phyloP scores from a whole-genome alignment of 257 asterid species.

The Gentiana dahurica region DNA sequence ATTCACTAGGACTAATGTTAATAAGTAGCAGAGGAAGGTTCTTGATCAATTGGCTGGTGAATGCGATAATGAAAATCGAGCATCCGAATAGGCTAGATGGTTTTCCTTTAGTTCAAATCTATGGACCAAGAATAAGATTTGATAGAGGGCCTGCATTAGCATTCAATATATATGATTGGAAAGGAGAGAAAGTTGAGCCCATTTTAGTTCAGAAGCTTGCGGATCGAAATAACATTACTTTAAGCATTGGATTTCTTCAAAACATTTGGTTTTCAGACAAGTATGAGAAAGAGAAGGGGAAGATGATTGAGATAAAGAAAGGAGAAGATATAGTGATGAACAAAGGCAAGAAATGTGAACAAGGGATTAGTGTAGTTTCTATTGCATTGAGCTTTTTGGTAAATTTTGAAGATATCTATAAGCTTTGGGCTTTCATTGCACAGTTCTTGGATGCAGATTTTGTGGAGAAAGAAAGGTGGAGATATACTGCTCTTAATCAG shows the following conservation, averaged over 20 bases:
- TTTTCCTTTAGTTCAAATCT: slow-evolving; percentile 57
- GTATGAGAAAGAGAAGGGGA: slow-evolving; percentile 36
- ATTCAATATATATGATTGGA: slow-evolving; percentile 77
- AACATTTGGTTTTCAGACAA: slow-evolving; percentile 54
- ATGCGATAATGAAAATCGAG: slow-evolving; percentile 60
- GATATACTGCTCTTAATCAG: slow-evolving; percentile 77
- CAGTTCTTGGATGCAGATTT: slow-evolving; percentile 88
- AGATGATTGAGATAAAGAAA: slow-evolving; percentile 21
- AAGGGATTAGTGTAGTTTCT: slow-evolving; percentile 47
- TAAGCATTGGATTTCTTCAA: slow-evolving; percentile 49
- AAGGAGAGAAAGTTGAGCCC: slow-evolving; percentile 75
- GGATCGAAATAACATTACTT: slow-evolving; percentile 57
- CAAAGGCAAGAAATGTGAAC: slow-evolving; percentile 18
- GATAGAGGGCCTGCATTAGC: slow-evolving; percentile 88
- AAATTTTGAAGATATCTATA: slow-evolving; percentile 67
- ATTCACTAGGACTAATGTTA: slow-evolving; percentile 54
- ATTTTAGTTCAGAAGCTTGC: slow-evolving; percentile 84
- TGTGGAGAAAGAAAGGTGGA: slow-evolving; percentile 93
- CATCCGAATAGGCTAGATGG: slow-evolving; percentile 73
- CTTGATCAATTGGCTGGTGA: slow-evolving; percentile 78
- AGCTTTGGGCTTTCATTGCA: slow-evolving; percentile 76
- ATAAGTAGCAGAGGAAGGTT: slow-evolving; percentile 60
- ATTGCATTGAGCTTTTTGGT: slow-evolving; percentile 70
- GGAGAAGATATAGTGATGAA: slow-evolving; percentile 18
- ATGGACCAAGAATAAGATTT: slow-evolving; percentile 81